A percentile compares a stretch with the other conserved stretches of the same genome.
phyloP scores from a whole-genome alignment of 352 stramenopile genomes.

The Phytophthora hibernalis region DNA sequence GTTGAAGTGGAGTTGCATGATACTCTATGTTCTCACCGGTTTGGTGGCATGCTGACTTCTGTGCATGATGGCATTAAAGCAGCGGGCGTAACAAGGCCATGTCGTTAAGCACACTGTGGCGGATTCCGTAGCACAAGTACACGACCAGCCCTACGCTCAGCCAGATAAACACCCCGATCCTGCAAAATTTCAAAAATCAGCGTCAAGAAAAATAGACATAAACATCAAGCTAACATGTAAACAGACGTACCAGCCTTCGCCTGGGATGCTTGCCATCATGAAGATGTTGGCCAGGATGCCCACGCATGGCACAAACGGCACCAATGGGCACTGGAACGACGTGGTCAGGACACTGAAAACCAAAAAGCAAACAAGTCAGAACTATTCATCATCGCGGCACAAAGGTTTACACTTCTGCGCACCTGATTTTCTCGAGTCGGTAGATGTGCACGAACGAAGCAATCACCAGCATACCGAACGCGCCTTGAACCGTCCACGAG shows the following conservation, averaged over 20 bases:
- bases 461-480: slow-evolving; percentile 42
- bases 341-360: slow-evolving; percentile 31
- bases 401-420: slow-evolving; percentile 6
- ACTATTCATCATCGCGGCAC: not conserved
- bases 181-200: slow-evolving; percentile 30
- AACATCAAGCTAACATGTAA: not conserved
- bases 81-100: slow-evolving; percentile 34
- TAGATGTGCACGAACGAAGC: slow-evolving; percentile 60
- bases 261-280: slow-evolving; percentile 69
- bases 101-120: slow-evolving; percentile 66
- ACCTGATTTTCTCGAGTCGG: slow-evolving; percentile 67
- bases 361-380: not conserved
- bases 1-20: slow-evolving; percentile 27
- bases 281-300: slow-evolving; percentile 75
- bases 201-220: not conserved
- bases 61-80: slow-evolving; percentile 16
- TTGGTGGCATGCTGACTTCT: slow-evolving; percentile 6
- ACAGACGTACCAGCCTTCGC: slow-evolving; percentile 55
- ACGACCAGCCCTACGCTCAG: slow-evolving; percentile 62
- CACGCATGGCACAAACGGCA: slow-evolving; percentile 64
- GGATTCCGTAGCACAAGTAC: slow-evolving; percentile 85
- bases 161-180: slow-evolving; percentile 82
- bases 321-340: slow-evolving; percentile 68
- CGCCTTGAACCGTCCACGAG: slow-evolving; percentile 55
- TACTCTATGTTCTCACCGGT: slow-evolving; percentile 10